These are phyloP conservation scores for Kodamaea alishanica DNA, from an alignment of 1,139 yeast species.

Conservation along the genomic window DNA sequence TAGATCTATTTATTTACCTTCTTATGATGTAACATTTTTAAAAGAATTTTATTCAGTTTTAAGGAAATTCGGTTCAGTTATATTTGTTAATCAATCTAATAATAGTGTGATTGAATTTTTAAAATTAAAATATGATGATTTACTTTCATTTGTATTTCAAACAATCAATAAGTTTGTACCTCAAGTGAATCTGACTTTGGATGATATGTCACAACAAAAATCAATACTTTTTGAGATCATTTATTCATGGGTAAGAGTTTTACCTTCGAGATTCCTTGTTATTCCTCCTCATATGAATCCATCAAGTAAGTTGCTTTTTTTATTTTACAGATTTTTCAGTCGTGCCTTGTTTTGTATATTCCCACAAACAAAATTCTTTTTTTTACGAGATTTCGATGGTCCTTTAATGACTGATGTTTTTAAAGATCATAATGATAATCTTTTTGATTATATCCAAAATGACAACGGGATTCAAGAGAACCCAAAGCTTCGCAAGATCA, in stretches of 20 bases:
- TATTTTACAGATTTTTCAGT: slow-evolving; percentile 35
- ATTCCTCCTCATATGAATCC: slow-evolving; percentile 25
- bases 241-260: slow-evolving; percentile 37
- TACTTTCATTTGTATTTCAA: slow-evolving; percentile 24
- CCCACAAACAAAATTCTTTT: slow-evolving; percentile 43
- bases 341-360: slow-evolving; percentile 35
- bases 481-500: slow-evolving; percentile 22
- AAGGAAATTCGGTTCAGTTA: slow-evolving; percentile 18
- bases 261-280: slow-evolving; percentile 29
- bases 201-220: slow-evolving; percentile 32
- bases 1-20: slow-evolving; percentile 38
- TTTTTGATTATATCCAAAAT: slow-evolving; percentile 1
- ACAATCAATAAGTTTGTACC: slow-evolving; percentile 30
- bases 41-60: slow-evolving; percentile 27
- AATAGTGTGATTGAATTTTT: slow-evolving; percentile 12
- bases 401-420: slow-evolving; percentile 42
- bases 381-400: slow-evolving; percentile 41
- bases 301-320: slow-evolving; percentile 30
- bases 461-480: slow-evolving; percentile 10
- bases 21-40: slow-evolving; percentile 33
- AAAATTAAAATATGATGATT: slow-evolving; percentile 21
- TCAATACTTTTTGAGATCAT: slow-evolving; percentile 36
- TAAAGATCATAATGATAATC: slow-evolving; percentile 14
- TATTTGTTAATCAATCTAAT: too few species aligned
- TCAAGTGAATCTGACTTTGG: slow-evolving; percentile 21